Evolutionary conservation across 768 basidiomycete genomes (phyloP).

Genomic region (Galerina marginata): DNA sequence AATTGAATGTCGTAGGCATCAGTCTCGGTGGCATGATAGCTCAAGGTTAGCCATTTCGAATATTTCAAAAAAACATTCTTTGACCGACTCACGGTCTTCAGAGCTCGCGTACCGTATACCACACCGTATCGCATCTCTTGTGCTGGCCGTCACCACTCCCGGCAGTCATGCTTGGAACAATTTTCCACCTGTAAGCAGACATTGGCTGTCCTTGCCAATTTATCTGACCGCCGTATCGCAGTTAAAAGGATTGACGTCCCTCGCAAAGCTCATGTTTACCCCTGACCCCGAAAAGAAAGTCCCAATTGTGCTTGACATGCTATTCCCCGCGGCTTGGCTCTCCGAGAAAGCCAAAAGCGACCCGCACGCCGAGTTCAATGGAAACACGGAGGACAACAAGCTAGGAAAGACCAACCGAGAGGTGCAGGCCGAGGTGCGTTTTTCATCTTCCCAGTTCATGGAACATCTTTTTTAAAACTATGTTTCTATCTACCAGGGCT

Average conservation of each 20-base stretch:
- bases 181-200: constrained; percentile 60
- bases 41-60: constrained; percentile 52
- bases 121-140: constrained; percentile 67
- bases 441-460: neutral
- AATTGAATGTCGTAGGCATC: constrained; percentile 73
- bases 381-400: constrained; percentile 22
- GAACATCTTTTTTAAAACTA: neutral
- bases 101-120: constrained; percentile 75
- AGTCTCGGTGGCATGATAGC: constrained; percentile 89
- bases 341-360: constrained; percentile 57
- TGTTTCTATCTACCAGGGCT: constrained; percentile 41
- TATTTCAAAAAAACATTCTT: neutral
- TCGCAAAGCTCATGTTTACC: constrained; percentile 47
- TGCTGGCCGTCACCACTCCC: constrained; percentile 73
- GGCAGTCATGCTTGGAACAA: constrained; percentile 50
- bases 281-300: constrained; percentile 53
- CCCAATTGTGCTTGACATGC: constrained; percentile 56
- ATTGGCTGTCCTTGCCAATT: neutral
- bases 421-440: constrained; percentile 57
- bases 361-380: constrained; percentile 32
- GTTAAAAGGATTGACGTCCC: constrained; percentile 43
- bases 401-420: constrained; percentile 67
- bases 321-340: constrained; percentile 70
- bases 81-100: constrained; percentile 28
- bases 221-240: constrained; percentile 22